A percentile compares a stretch with the other conserved stretches of the same genome.
phyloP scores from a whole-genome alignment of 2,329 filamentous ascomycete species.

The Diplodia seriata region DNA sequence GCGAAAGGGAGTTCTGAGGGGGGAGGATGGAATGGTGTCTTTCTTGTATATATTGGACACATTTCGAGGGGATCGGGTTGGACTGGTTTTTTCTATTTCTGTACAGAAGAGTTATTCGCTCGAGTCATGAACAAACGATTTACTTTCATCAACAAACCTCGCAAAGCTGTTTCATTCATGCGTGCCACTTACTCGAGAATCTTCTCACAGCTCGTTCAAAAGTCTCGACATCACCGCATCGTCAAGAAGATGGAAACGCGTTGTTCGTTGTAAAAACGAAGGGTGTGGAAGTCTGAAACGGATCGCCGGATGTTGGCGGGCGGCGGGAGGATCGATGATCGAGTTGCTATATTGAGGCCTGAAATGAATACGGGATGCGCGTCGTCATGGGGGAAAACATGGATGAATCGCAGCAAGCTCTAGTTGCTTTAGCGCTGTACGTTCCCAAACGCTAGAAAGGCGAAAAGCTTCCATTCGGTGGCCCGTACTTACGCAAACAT shows the following conservation, averaged over 20 bases:
- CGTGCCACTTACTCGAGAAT: background rate
- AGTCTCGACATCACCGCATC: background rate
- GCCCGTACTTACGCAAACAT: too few relatives aligned
- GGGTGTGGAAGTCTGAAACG: background rate
- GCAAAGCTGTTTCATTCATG: background rate
- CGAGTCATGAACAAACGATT: conserved; percentile 1
- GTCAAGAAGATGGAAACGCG: background rate
- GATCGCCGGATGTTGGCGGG: background rate
- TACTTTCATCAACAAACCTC: background rate
- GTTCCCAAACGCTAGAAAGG: background rate
- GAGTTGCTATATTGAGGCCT: conserved; percentile 16
- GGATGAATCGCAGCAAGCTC: too few relatives aligned
- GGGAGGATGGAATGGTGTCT: background rate
- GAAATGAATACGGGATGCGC: background rate
- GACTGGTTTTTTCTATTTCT: background rate
- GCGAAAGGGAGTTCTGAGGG: background rate
- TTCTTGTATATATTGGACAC: too few relatives aligned
- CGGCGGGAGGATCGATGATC: conserved; percentile 7
- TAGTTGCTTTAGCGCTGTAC: background rate
- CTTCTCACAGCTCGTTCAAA: background rate
- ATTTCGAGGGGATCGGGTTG: too few relatives aligned
- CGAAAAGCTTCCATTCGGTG: background rate
- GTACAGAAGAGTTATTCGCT: background rate
- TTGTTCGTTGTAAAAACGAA: background rate
- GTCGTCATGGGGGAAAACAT: background rate